Base-by-base conservation (phyloP, 352 stramenopile genomes). In the Achlya hypogyna region DNA sequence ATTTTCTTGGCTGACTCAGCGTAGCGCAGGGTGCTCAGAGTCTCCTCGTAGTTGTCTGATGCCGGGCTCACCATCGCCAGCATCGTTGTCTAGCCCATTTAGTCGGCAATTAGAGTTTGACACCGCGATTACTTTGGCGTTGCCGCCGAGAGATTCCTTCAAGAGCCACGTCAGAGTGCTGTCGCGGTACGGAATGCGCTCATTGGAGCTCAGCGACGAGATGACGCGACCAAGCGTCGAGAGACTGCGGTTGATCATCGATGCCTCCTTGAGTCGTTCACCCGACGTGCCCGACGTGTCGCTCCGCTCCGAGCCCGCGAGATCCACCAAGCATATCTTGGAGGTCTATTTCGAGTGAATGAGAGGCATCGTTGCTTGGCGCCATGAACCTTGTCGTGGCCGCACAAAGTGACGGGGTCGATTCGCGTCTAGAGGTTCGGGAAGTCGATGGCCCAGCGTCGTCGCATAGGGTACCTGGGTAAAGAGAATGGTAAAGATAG, bases 401-500 rank as follows among this genome's bases (percentile, higher is more conserved):
- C 73, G 16, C 75, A 78, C 22, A 89, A 77, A 2, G 81, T 87
- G 18, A 74, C 54, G 0, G 72, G 63, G 38, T 93, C 84, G 40
- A 90, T 81, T 5, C 77, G 80, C 14, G 82, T 89, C 58, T 67
- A 54, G 5, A 62, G 23, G 8, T 0, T 4, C 3, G 10, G 2
- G 1, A 63, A 32, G 4, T 35, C n/a, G 27, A 27, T 12, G 9
- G 34, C 27, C 5, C 18, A 54, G 3, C 40, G 49, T 49, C 22
- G 16, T 28, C 9, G 49, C 10, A 20, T 51, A 31, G 27, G 5
- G 1, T 42, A 70, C 63, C 42, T 93, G 85, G 0, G 82, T 93
- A 45, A 93, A 78, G 8, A 96, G 96, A 69, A 99, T 97, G 18
- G 88, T 98, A 65, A 99, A 99, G 54, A 99, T 94, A 0, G 92